phyloP scores from a whole-genome alignment of 2,329 filamentous ascomycete genomes.

The Alternaria ethzedia region DNA sequence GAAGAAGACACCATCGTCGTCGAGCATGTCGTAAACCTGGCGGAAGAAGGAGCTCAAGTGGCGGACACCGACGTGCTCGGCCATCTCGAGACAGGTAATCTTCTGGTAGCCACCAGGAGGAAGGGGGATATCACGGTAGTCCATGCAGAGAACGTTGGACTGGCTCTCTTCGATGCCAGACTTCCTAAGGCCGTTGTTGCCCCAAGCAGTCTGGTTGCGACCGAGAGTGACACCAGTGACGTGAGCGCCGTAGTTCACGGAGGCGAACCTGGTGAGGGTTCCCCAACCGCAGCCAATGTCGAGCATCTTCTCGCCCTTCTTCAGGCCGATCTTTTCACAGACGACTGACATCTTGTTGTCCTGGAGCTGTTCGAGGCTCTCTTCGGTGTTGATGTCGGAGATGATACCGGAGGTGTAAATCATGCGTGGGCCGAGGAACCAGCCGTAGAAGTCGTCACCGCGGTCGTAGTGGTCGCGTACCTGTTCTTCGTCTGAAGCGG shows the following conservation, averaged over 20 bases:
- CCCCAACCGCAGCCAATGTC: constrained; percentile 99
- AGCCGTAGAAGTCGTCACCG: constrained; percentile 97
- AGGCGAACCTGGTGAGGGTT: constrained; percentile 91
- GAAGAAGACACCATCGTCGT: constrained; percentile 96
- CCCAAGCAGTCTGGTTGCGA: constrained; percentile 96
- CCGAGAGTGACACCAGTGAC: constrained; percentile 92
- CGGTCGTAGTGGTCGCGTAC: constrained; percentile 97
- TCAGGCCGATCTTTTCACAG: constrained; percentile 90
- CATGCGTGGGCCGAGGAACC: constrained; percentile 98
- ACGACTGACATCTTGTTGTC: constrained; percentile 97
- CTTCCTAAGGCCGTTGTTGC: constrained; percentile 85
- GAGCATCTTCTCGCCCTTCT: constrained; percentile 81
- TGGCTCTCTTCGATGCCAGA: constrained; percentile 84
- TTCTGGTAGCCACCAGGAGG: constrained; percentile 84
- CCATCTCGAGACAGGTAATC: constrained; percentile 98
- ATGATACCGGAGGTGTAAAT: constrained; percentile 98
- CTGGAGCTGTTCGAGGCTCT: constrained; percentile 91
- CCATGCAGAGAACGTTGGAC: constrained; percentile 91
- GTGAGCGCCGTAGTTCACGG: constrained; percentile 85
- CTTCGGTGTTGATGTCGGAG: constrained; percentile 83
- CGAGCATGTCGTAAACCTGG: constrained; percentile 93
- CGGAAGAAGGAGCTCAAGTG: constrained; percentile 81
- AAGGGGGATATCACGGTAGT: constrained; percentile 92
- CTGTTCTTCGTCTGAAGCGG: constrained; percentile 84
- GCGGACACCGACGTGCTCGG: constrained; percentile 95